Percentiles rank a stretch among this genome's conserved stretches.
phyloP scores from a whole-genome alignment of 1,139 yeast genomes.

The Yamadazyma dushanensis region DNA sequence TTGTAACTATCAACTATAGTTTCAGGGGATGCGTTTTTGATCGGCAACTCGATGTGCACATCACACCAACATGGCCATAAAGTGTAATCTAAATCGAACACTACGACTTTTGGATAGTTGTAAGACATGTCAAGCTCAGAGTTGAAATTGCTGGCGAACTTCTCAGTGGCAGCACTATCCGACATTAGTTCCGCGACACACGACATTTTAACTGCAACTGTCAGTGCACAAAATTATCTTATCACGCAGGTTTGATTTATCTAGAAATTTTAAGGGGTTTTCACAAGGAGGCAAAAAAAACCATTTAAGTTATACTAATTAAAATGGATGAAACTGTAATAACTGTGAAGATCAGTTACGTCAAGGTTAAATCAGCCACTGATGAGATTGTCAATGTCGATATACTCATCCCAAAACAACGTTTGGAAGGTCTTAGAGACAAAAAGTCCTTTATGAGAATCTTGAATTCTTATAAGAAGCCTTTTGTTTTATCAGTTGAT shows the following conservation, averaged over 20 bases:
- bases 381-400: conserved; percentile 8
- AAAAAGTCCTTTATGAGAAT: conserved; percentile 11
- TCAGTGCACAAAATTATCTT: no score
- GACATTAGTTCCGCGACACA: neutral
- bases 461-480: conserved; percentile 7
- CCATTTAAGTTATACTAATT: neutral
- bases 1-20: conserved; percentile 47
- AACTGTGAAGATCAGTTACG: conserved; percentile 13
- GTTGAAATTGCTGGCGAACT: neutral
- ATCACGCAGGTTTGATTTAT: conserved; percentile 1
- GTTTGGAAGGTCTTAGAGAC: conserved; percentile 6
- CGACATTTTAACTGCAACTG: neutral
- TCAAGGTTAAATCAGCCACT: conserved; percentile 10
- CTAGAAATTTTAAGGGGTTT: conserved; percentile 1
- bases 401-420: conserved; percentile 8
- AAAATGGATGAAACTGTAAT: conserved; percentile 4
- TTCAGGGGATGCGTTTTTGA: conserved; percentile 22
- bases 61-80: conserved; percentile 73
- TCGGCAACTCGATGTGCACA: conserved; percentile 62
- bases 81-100: conserved; percentile 76
- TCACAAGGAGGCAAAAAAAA: conserved; percentile 1
- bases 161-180: neutral
- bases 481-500: conserved; percentile 10
- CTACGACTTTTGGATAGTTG: conserved; percentile 58
- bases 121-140: conserved; percentile 2